Evolutionary conservation across 176 grass and related monocot genomes (phyloP).

Genomic region (Calamus simplicifolius): DNA sequence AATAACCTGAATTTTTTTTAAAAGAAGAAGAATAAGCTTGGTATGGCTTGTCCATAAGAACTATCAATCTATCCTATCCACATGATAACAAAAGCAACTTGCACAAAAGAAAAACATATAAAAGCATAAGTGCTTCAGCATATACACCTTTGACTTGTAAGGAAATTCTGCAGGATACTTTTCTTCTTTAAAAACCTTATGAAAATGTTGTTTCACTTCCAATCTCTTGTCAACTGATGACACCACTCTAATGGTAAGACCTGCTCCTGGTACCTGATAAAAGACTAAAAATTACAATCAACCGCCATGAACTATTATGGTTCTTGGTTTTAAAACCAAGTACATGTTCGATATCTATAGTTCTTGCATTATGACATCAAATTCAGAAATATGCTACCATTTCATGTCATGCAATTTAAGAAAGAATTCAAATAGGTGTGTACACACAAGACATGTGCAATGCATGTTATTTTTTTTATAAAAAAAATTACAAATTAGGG

Average conservation of each 20-base stretch:
- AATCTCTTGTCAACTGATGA: slow-evolving; percentile 59
- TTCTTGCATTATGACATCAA: too few species aligned
- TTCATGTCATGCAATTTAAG: too few species aligned
- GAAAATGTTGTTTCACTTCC: slow-evolving; percentile 60
- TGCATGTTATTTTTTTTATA: too few species aligned
- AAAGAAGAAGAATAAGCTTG: slow-evolving; percentile 11
- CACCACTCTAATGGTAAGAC: slow-evolving; percentile 76
- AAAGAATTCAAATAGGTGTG: too few species aligned
- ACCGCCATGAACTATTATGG: not conserved
- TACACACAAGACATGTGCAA: too few species aligned
- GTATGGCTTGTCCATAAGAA: not conserved
- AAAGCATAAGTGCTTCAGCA: not conserved
- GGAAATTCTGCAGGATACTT: slow-evolving; percentile 74
- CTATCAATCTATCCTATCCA: not conserved
- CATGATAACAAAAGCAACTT: not conserved
- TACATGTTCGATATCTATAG: too few species aligned
- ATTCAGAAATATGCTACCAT: too few species aligned
- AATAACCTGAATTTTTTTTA: slow-evolving; percentile 31
- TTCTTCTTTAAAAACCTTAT: slow-evolving; percentile 63
- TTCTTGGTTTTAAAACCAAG: too few species aligned
- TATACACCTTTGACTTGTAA: slow-evolving; percentile 81
- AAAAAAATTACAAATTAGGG: too few species aligned
- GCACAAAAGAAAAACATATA: slow-evolving; percentile 11
- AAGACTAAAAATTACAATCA: slow-evolving; percentile 19
- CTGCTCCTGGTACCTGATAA: slow-evolving; percentile 67